Evolutionary conservation across 2,329 filamentous ascomycete genomes (phyloP), one percentile per base, ranked within the genome.

Genomic region (Myriosclerotinia duriaeana): DNA sequence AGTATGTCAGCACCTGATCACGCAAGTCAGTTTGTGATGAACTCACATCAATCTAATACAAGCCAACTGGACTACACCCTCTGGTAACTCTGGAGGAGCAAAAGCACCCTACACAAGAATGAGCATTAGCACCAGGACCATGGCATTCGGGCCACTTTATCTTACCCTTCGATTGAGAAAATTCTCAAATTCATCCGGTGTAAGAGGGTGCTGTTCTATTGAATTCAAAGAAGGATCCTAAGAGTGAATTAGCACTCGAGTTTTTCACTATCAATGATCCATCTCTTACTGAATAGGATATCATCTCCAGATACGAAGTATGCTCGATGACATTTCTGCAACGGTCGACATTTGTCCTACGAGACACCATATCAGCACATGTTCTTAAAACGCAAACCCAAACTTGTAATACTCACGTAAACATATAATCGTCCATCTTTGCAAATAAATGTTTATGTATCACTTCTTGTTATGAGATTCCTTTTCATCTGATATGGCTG

Each of bases 401-500:
- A 38, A 20, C 3, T 22, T 17, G 12, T 20, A n/a, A 38, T 59
- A 65, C 62, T 50, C 11, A 65, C 53, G 73, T 68, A 61, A 77
- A 77, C 72, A 77, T 73, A 69, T 77, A 77, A 69, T 76, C 74
- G 66, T 77, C 76, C 76, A 77, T 77, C 22, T 53, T 68, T 48
- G 53, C 62, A 50, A 26, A n/a, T n/a, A 6, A n/a, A 36, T 59
- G 2, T 48, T 42, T 6, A n/a, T 40, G 22, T 48, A 26, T 36
- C 22, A 36, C 40, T 34, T 48, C 6, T 14, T 36, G 1, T 42
- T 44, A 14, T 54, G n/a, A 17, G 12, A 36, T 60, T 22, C 30
- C 42, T 17, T 53, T 11, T 30, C 22, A 48, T 36, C 22, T 11
- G 42, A 38, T 20, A 36, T 12, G 20, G 26, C 22, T 36, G 12